Percentiles rank a stretch among this genome's conserved stretches.
phyloP scores from a whole-genome alignment of 2,329 filamentous ascomycete genomes.

The Sarocladium kiliense region DNA sequence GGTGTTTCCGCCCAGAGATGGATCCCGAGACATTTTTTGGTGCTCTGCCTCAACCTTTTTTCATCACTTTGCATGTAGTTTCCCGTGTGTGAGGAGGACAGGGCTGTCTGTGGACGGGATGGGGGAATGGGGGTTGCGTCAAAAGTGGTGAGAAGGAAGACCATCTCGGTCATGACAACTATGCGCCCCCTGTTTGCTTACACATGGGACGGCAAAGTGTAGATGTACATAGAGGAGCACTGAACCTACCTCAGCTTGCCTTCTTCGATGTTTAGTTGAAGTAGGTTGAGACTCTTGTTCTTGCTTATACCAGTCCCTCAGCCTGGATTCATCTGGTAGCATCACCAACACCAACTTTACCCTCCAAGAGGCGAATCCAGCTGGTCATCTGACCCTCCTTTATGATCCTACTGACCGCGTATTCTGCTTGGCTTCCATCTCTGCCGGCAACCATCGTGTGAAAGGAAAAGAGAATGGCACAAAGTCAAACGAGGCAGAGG shows the following conservation, averaged over 20 bases:
- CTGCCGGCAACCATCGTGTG: neutral
- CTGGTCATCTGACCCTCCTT: neutral
- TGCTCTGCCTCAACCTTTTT: neutral
- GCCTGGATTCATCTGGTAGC: neutral
- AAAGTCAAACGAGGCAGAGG: neutral
- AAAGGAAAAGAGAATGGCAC: neutral
- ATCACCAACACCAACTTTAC: neutral
- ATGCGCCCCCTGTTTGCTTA: neutral
- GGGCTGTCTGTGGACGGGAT: neutral
- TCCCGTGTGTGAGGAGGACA: neutral
- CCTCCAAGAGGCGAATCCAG: neutral
- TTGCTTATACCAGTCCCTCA: neutral
- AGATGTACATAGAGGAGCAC: neutral
- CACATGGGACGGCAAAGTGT: neutral
- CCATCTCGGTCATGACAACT: conserved; percentile 6
- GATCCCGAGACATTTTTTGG: conserved; percentile 1
- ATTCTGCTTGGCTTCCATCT: neutral
- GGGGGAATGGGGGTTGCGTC: conserved; percentile 8
- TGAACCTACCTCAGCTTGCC: neutral
- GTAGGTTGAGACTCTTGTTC: too few relatives aligned
- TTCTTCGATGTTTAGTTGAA: too few relatives aligned
- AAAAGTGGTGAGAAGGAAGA: conserved; percentile 1
- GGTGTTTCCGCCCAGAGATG: conserved; percentile 3
- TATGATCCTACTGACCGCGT: neutral
- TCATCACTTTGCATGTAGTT: too few relatives aligned